A percentile compares a stretch with the other conserved stretches of the same genome.
Evolutionary conservation across 2,329 filamentous ascomycete species (phyloP).

Genomic region (Cadophora sp.): DNA sequence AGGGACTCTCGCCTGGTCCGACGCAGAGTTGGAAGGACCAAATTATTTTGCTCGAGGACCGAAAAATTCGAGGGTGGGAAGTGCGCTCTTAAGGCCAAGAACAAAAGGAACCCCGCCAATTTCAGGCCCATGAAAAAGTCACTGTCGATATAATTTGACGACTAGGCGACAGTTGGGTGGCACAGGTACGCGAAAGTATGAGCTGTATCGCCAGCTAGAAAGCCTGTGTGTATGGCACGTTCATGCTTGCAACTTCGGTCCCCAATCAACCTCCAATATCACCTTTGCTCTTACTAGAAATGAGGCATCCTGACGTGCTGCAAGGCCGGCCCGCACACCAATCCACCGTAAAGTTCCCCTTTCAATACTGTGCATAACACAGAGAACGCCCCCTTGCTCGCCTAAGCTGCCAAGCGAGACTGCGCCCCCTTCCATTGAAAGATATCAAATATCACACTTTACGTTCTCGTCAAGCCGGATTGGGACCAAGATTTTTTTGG

Average conservation of each 20-base stretch:
- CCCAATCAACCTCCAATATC: neutral
- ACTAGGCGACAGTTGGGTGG: neutral
- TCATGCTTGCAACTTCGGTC: neutral
- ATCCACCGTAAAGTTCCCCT: neutral
- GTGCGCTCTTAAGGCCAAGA: neutral
- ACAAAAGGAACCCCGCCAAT: neutral
- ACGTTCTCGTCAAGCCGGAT: neutral
- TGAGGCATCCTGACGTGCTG: neutral
- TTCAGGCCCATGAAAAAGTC: neutral
- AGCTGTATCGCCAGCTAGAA: neutral
- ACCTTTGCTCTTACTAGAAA: neutral
- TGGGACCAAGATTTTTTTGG: no score
- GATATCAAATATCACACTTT: neutral
- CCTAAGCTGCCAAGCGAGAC: slow-evolving; percentile 9
- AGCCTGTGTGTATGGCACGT: neutral
- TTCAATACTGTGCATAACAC: neutral
- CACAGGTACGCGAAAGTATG: neutral
- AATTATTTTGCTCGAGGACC: no score
- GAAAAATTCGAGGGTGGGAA: no score
- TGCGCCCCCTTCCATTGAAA: neutral
- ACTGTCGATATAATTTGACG: neutral
- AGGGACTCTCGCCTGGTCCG: no score
- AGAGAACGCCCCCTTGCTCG: slow-evolving; percentile 5
- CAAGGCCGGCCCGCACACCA: neutral
- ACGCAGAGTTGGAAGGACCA: no score